Evolutionary conservation across 768 basidiomycete species (phyloP), one percentile per base, ranked within the genome.

Genomic region (Psilocybe cyanescens): DNA sequence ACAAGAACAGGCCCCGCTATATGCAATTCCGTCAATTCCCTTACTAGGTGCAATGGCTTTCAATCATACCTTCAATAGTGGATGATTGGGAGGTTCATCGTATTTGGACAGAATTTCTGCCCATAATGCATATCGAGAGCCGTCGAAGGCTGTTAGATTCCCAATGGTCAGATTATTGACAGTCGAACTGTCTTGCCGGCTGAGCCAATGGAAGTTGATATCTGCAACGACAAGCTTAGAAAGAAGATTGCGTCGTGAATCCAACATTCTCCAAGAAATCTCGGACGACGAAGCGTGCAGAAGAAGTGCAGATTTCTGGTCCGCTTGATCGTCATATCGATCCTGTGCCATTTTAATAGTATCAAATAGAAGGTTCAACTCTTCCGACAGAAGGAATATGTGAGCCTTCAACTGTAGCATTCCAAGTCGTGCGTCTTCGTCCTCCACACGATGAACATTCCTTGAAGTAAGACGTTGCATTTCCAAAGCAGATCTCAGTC

Each of bases 181-280:
- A 0, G 89, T 91, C 2, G 94, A 94, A 61, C 94, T 88, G 72
- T 99, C 95, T 70, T 92, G 92, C 63, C 91, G 86, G 72, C 85
- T 92, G 46, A 94, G 78, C 91, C 93, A 94, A 44, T 86, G 86
- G 72, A 91, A 95, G 63, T 91, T 79, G 65, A 90, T 90, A 56
- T 86, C 82, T 54, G 87, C 84, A 48, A 96, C 83, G n/a, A 90
- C 90, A 47, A 97, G 81, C 75, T 97, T 97, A 41, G 93, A 88
- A 1, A 97, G 80, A 47, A 96, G 79, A 46, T 89, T 86, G 51
- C 83, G 78, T 44, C 84, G 77, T 48, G 89, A 84, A 68, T 90
- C 90, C 14, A 97, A 76, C 93, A 98, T 95, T 61, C 83, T 83
- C 95, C 95, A 99, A 0, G 92, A 94, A 49, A 99, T 89, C 72